Conservation (phyloP, 2,329 filamentous ascomycete genomes). For the Colletotrichum liaoningense region DNA sequence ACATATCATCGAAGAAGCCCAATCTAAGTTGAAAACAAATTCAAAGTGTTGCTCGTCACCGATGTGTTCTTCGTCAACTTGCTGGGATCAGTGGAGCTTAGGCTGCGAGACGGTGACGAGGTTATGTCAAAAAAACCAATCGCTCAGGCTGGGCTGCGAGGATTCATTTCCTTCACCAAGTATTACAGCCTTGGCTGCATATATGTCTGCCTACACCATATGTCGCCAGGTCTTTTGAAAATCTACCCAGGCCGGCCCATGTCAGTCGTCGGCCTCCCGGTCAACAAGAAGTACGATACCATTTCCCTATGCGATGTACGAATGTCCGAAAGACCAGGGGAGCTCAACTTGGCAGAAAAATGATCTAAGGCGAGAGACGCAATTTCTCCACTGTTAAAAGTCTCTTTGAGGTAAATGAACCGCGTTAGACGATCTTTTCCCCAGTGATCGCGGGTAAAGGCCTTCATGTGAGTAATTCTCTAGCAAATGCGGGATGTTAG, state of each 20-base stretch:
- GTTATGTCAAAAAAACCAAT: no score
- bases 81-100: no score
- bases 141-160: no score
- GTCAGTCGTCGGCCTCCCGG: neutral
- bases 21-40: no score
- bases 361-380: neutral
- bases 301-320: neutral
- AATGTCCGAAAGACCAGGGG: neutral
- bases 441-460: neutral
- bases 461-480: neutral
- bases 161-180: neutral
- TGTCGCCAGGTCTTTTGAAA: neutral
- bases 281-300: neutral
- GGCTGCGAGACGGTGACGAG: no score
- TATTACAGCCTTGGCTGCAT: slow-evolving; percentile 19
- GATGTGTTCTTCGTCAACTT: no score
- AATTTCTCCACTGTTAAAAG: neutral
- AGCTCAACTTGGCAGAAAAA: neutral
- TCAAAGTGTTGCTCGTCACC: no score
- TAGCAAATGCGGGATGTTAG: neutral
- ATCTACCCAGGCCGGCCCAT: neutral
- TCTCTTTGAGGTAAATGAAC: slow-evolving; percentile 2
- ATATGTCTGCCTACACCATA: neutral
- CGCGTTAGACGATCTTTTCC: neutral
- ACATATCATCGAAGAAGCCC: no score